phyloP scores from a whole-genome alignment of 805 yeast genomes.

The Clavispora fructus region DNA sequence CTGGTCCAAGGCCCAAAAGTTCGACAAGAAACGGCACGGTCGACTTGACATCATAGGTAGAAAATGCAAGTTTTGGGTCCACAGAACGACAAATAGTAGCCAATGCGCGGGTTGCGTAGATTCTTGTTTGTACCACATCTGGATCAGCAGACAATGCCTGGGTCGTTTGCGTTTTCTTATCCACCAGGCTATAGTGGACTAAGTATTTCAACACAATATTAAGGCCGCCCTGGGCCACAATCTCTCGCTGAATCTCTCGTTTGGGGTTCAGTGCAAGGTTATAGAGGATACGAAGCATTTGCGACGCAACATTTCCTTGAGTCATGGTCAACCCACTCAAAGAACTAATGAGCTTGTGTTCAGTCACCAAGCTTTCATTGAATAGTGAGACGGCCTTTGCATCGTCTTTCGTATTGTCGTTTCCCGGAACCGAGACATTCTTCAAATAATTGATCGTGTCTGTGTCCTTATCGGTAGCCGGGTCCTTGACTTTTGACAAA shows the following conservation, averaged over 20 bases:
- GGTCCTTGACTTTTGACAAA: constrained; percentile 28
- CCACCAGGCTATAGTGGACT: constrained; percentile 18
- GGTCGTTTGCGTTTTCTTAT: constrained; percentile 11
- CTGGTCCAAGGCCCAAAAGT: constrained; percentile 29
- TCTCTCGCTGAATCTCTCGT: constrained; percentile 22
- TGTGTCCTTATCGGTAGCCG: constrained; percentile 21
- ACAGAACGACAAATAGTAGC: constrained; percentile 41
- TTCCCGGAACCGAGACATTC: constrained; percentile 24
- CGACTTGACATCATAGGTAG: constrained; percentile 35
- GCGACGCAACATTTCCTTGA: constrained; percentile 2
- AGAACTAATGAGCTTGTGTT: constrained; percentile 19
- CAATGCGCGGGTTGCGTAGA: constrained; percentile 36
- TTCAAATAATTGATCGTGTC: constrained; percentile 33
- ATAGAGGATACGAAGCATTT: constrained; percentile 24
- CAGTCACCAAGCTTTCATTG: constrained; percentile 22
- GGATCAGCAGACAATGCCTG: constrained; percentile 12
- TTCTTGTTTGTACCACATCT: constrained; percentile 18
- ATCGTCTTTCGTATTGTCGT: constrained; percentile 17
- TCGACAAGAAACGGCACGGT: constrained; percentile 47
- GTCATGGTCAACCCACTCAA: constrained; percentile 2
- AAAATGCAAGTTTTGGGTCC: constrained; percentile 39
- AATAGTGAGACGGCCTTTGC: constrained; percentile 25
- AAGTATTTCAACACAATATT: constrained; percentile 36
- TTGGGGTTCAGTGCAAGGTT: constrained; percentile 28
- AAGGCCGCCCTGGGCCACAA: constrained; percentile 44